Conservation (phyloP, 345 rosid species). For the Balakata baccata region DNA sequence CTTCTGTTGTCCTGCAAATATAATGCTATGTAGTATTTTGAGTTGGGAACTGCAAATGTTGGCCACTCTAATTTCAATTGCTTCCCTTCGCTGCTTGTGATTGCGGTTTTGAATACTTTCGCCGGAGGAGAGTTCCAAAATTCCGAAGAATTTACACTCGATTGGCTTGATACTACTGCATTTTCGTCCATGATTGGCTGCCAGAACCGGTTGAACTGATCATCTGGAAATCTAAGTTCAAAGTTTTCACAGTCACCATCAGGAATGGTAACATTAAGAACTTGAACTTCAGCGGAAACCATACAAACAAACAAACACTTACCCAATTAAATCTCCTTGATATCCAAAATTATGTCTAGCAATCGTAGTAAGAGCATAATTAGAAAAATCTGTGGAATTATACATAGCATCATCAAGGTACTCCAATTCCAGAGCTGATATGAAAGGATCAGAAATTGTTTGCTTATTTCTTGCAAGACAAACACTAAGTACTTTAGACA, state of each 20-base stretch:
- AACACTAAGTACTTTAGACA: slow-evolving; percentile 48
- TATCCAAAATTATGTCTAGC: slow-evolving; percentile 61
- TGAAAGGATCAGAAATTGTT: slow-evolving; percentile 64
- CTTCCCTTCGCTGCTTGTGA: slow-evolving; percentile 58
- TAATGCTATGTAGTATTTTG: slow-evolving; percentile 64
- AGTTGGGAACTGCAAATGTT: slow-evolving; percentile 44
- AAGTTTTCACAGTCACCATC: slow-evolving; percentile 16
- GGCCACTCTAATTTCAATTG: slow-evolving; percentile 62
- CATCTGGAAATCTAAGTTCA: slow-evolving; percentile 74
- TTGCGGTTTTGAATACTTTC: slow-evolving; percentile 46
- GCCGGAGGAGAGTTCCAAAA: slow-evolving; percentile 78
- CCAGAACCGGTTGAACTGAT: slow-evolving; percentile 63
- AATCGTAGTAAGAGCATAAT: slow-evolving; percentile 52
- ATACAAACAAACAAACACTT: background rate
- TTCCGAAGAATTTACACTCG: slow-evolving; percentile 40
- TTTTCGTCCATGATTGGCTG: slow-evolving; percentile 59
- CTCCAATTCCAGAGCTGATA: slow-evolving; percentile 64
- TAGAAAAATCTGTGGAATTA: slow-evolving; percentile 53
- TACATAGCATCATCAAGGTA: slow-evolving; percentile 61
- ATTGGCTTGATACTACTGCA: slow-evolving; percentile 32
- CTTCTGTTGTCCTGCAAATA: slow-evolving; percentile 73
- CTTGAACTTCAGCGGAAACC: background rate
- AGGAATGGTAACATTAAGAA: background rate
- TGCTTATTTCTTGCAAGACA: slow-evolving; percentile 68
- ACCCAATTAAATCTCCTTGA: slow-evolving; percentile 49